These are phyloP conservation scores for Barnettozyma wickerhamii DNA, from an alignment of 805 yeast species.

Conservation along the genomic window DNA sequence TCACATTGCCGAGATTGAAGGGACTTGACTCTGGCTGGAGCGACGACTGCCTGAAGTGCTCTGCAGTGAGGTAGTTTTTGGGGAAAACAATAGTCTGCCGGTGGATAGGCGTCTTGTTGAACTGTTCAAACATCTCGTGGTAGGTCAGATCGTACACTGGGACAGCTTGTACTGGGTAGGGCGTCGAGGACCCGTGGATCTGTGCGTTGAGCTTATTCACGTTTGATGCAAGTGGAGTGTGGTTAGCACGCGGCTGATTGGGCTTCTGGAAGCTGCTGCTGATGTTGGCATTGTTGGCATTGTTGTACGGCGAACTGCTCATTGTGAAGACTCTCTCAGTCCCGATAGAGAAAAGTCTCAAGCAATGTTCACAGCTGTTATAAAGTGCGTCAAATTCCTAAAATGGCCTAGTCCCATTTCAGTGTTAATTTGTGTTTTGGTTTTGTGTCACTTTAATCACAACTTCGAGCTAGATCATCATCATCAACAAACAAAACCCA, in stretches of 20 bases:
- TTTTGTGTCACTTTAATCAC: background rate
- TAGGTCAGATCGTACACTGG: background rate
- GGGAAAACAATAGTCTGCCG: background rate
- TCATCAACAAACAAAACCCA: no score
- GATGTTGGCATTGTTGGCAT: background rate
- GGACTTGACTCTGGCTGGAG: background rate
- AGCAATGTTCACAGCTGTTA: no score
- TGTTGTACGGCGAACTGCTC: background rate
- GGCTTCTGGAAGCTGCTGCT: background rate
- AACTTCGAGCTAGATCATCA: no score
- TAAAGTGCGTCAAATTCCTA: no score
- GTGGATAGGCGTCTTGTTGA: background rate
- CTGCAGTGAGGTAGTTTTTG: background rate
- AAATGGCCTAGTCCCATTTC: background rate
- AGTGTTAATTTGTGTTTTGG: background rate
- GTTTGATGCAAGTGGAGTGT: no score
- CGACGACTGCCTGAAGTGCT: background rate
- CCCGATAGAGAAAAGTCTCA: no score
- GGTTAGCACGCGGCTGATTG: background rate
- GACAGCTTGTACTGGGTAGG: background rate
- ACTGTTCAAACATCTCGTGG: slow-evolving; percentile 5
- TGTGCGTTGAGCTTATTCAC: background rate
- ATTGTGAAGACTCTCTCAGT: background rate
- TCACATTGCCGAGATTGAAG: background rate
- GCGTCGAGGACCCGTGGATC: background rate